Percentiles rank a stretch among this genome's conserved stretches.
phyloP scores from a whole-genome alignment of 306 rosid genomes.

The Canavalia ensiformis region DNA sequence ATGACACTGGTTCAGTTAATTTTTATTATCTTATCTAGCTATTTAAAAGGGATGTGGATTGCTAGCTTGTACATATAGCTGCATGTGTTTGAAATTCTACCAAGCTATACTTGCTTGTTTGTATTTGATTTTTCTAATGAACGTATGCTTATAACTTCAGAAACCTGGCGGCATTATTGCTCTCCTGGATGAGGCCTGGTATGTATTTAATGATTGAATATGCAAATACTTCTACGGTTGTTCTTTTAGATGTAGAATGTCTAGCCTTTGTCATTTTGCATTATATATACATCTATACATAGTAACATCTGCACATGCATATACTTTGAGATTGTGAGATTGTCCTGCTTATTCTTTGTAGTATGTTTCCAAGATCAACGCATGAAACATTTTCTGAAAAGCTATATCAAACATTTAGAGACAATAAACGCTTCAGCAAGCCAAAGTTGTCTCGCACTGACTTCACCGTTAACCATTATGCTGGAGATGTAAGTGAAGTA shows the following conservation, averaged over 20 bases:
- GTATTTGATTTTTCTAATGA: slow-evolving; percentile 52
- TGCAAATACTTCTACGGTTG: slow-evolving; percentile 18
- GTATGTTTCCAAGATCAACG: slow-evolving; percentile 99
- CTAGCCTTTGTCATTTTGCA: slow-evolving; percentile 31
- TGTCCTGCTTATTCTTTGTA: slow-evolving; percentile 61
- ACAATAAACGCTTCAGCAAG: slow-evolving; percentile 93
- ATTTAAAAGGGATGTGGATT: neutral
- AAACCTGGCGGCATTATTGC: slow-evolving; percentile 97
- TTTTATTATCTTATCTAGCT: neutral
- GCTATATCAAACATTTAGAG: slow-evolving; percentile 89
- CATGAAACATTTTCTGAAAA: slow-evolving; percentile 88
- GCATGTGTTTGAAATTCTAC: slow-evolving; percentile 10
- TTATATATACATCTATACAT: neutral
- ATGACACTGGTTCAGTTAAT: slow-evolving; percentile 12
- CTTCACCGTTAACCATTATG: slow-evolving; percentile 90
- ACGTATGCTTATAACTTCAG: slow-evolving; percentile 61
- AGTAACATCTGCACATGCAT: slow-evolving; percentile 14
- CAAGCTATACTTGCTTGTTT: slow-evolving; percentile 2
- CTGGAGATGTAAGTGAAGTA: slow-evolving; percentile 86
- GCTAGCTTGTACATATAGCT: slow-evolving; percentile 5
- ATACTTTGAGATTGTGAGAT: slow-evolving; percentile 53
- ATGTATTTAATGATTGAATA: slow-evolving; percentile 47
- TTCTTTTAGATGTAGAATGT: slow-evolving; percentile 23
- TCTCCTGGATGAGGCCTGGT: slow-evolving; percentile 99
- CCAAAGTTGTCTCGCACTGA: slow-evolving; percentile 90